These are phyloP conservation scores for Tolypocladium cylindrosporum DNA, from an alignment of 2,329 filamentous ascomycete species.

Conservation along the genomic window DNA sequence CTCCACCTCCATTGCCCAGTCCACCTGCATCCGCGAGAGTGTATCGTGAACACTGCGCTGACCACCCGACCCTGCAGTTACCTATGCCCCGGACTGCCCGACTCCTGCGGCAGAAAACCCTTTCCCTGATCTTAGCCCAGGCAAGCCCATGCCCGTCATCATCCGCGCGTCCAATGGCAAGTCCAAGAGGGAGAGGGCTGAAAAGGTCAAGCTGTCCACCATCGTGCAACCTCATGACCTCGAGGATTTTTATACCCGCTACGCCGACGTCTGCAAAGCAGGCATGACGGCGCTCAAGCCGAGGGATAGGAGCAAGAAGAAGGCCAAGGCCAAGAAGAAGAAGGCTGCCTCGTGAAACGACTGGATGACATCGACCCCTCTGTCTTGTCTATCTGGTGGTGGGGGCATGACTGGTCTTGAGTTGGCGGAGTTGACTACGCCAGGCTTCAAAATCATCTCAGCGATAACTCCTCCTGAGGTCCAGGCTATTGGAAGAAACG, in stretches of 20 bases:
- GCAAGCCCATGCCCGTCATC: constrained; percentile 58
- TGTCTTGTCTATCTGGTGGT: not conserved
- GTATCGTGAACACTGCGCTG: constrained; percentile 2
- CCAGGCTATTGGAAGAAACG: not conserved
- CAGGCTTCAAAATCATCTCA: not conserved
- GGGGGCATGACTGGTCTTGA: not conserved
- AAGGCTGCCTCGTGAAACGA: constrained; percentile 27
- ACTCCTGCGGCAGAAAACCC: constrained; percentile 35
- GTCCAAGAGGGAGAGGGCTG: constrained; percentile 42
- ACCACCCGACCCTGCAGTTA: constrained; percentile 21
- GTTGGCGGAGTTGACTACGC: not conserved
- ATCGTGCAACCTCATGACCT: constrained; percentile 67
- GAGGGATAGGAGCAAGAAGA: constrained; percentile 79
- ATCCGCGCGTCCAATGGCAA: constrained; percentile 80
- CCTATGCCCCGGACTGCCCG: constrained; percentile 31
- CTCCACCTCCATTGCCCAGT: not conserved
- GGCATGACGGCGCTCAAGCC: constrained; percentile 90
- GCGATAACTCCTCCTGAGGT: not conserved
- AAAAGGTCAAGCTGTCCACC: constrained; percentile 70
- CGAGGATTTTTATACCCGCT: constrained; percentile 71
- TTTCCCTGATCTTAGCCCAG: constrained; percentile 49
- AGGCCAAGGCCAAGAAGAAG: constrained; percentile 68
- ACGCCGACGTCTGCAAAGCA: constrained; percentile 83
- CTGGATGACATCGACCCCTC: not conserved
- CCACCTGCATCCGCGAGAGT: not conserved